These are phyloP conservation scores for Olyra latifolia DNA, from an alignment of 176 grass and related monocot species.

Conservation along the genomic window DNA sequence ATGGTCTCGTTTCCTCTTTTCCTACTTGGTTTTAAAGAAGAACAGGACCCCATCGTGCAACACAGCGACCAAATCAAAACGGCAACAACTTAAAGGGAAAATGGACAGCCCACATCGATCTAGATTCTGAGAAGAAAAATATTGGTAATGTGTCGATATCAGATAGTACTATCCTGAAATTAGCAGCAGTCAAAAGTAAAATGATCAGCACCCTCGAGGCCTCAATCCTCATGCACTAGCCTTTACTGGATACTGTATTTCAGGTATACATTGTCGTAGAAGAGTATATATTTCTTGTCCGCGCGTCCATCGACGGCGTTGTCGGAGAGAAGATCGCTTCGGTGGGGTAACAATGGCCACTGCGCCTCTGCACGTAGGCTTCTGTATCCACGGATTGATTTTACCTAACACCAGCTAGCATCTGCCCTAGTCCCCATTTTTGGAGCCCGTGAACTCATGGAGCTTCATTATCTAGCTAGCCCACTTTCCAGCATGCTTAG, in stretches of 20 bases:
- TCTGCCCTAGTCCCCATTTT: slow-evolving; percentile 19
- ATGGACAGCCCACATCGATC: slow-evolving; percentile 25
- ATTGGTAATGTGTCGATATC: slow-evolving; percentile 32
- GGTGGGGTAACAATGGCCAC: not conserved
- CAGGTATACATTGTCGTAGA: not conserved
- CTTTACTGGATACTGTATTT: not conserved
- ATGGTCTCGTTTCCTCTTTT: not conserved
- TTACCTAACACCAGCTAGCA: slow-evolving; percentile 2
- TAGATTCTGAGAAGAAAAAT: slow-evolving; percentile 19
- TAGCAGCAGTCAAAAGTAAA: slow-evolving; percentile 22
- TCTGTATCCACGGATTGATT: slow-evolving; percentile 7
- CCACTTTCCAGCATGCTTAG: not conserved
- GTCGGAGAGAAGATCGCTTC: not conserved
- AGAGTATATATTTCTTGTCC: not conserved
- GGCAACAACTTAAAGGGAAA: not conserved
- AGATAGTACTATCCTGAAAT: not conserved
- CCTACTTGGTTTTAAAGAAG: not conserved
- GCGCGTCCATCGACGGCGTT: not conserved
- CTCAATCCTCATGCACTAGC: not conserved
- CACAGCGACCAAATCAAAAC: not conserved
- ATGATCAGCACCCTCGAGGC: not conserved
- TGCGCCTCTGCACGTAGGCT: not conserved
- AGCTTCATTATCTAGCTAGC: not conserved
- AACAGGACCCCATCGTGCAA: not conserved
- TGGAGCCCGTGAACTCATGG: not conserved